These are phyloP conservation scores for Monilinia fructigena DNA, from an alignment of 2,329 filamentous ascomycete species.

Conservation along the genomic window DNA sequence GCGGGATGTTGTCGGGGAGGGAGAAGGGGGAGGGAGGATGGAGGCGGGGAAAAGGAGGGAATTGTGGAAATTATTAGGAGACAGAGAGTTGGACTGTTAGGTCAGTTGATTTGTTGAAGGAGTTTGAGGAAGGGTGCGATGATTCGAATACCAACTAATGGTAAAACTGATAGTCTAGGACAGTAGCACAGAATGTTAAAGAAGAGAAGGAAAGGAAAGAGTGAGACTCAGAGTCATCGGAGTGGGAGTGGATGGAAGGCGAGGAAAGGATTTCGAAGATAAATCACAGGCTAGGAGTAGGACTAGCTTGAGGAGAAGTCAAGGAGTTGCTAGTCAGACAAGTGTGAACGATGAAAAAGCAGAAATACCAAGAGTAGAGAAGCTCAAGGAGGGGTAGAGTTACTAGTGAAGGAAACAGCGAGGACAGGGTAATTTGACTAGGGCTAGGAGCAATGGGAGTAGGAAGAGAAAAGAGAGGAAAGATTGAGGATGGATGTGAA, in stretches of 20 bases:
- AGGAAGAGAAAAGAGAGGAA: slow-evolving; percentile 18
- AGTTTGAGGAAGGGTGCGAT: too few species aligned
- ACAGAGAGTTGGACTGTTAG: slow-evolving; percentile 24
- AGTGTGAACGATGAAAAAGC: background rate
- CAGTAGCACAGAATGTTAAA: slow-evolving; percentile 9
- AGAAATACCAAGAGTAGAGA: too few species aligned
- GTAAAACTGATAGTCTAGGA: background rate
- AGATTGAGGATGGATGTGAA: slow-evolving; percentile 4
- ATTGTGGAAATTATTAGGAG: slow-evolving; percentile 34
- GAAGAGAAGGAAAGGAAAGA: slow-evolving; percentile 5
- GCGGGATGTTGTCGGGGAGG: background rate
- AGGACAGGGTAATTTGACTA: background rate
- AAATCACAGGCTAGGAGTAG: background rate
- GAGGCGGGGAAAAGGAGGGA: slow-evolving; percentile 22
- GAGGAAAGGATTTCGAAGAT: background rate
- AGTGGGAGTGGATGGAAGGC: slow-evolving; percentile 8
- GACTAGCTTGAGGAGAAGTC: background rate
- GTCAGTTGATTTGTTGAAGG: background rate
- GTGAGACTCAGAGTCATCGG: background rate
- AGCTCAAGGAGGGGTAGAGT: background rate
- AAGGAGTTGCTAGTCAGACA: background rate
- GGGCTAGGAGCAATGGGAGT: background rate
- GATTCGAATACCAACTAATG: background rate
- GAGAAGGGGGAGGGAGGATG: background rate
- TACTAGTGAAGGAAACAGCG: background rate